Evolutionary conservation across 2,329 filamentous ascomycete genomes (phyloP), one percentile per base, ranked within the genome.

Genomic region (Stylonectria norvegica): DNA sequence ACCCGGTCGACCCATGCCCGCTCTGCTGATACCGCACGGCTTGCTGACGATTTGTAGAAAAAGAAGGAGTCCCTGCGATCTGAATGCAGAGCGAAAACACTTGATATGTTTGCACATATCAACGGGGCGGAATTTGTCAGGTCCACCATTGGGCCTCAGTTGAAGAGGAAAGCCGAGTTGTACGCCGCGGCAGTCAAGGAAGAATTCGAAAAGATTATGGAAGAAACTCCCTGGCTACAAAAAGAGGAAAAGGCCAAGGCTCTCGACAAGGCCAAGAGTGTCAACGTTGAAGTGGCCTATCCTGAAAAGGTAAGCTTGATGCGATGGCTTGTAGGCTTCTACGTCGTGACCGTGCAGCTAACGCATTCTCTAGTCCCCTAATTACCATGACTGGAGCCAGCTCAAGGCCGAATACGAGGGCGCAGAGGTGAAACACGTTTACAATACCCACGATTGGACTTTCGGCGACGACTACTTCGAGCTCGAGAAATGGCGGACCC

Each of bases 401-500:
- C 25, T 50, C 14, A 17, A 22, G 11, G 17, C 36, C 2, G 38
- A 40, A 16, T 50, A 48, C 33, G n/a, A 22, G 5, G 45, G 38
- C n/a, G 27, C 17, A 12, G 25, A 41, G n/a, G 28, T 43, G 16
- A 17, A 14, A 17, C n/a, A 28, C 27, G 27, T 20, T 38, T 19
- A 12, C 7, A 4, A 31, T 35, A 10, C 10, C 20, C 12, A 16
- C 2, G 9, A 20, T 5, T 48, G 47, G 49, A 41, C 25, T 6
- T 45, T 52, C 23, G 17, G 25, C 3, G 33, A 50, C 25, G 49
- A 52, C 34, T 49, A 47, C 25, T 35, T 50, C 15, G 27, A 25
- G 14, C 35, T 55, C 18, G 36, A 50, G 30, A 19, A 23, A 9
- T 45, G 36, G 42, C 31, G 37, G 9, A 15, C 34, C 11, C 25